Evolutionary conservation across 352 stramenopile species (phyloP), one percentile per base, ranked within the genome.

Genomic region (Globisporangium iwayamae): DNA sequence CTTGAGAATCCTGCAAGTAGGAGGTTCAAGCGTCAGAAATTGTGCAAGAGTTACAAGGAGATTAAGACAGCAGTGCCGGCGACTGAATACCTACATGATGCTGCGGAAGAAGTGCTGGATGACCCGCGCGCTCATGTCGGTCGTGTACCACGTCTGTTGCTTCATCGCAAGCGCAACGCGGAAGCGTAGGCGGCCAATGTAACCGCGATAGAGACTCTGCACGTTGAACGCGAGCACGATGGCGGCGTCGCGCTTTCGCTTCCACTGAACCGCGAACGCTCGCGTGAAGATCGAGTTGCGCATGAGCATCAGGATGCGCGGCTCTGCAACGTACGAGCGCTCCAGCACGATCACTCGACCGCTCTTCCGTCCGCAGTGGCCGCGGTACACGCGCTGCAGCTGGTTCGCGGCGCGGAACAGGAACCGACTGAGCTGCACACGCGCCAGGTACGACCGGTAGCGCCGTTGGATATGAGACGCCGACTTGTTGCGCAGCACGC

Each of bases 91-190:
- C 62, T 75, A 93, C 82, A 91, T 64, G 51, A 90, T 78, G 57
- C 78, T 85, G 45, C 81, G 83, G 56, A 92, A 92, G 65, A 92
- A 91, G 62, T 89, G 85, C 68, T 92, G 85, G 28, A 92, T 67
- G 1, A 36, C 41, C 4, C 83, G 73, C 13, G 85, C 81, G 18
- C 66, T 66, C 6, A 41, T 50, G 56, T 94, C 80, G 22, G 67
- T 53, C 8, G 60, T 54, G 65, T 80, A 87, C 56, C 57, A 74
- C 28, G 45, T 50, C 43, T 92, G 79, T 1, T 64, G 68, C 0
- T 30, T 22, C 8, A 47, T 55, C 11, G 72, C 78, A 22, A 83
- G 65, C 3, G 57, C 16, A n/a, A 73, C 58, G 4, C 67, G 68
- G n/a, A 65, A 67, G 4, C 63, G 56, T n/a, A 81, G 68, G 25